Evolutionary conservation across 345 rosid species (phyloP).

Genomic region (Trapa bicornis): DNA sequence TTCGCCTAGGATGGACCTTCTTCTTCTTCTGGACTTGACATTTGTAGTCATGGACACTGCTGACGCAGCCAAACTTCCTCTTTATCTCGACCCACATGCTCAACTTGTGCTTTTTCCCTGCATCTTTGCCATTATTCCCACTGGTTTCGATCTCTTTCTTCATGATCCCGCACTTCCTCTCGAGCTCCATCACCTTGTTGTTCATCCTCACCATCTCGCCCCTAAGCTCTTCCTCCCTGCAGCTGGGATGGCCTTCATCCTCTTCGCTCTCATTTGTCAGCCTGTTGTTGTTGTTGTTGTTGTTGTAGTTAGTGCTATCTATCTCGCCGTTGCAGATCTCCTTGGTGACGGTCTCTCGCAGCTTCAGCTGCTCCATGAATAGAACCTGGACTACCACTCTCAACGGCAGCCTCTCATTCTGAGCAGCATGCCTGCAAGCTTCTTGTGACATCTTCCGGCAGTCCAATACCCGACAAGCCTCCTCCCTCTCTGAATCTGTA

Average conservation of each 20-base stretch:
- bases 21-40: constrained; percentile 53
- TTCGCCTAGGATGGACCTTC: constrained; percentile 32
- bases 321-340: constrained; percentile 11
- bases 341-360: constrained; percentile 34
- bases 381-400: constrained; percentile 44
- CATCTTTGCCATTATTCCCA: constrained; percentile 16
- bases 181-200: constrained; percentile 47
- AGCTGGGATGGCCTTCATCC: constrained; percentile 8
- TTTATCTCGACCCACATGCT: constrained; percentile 70
- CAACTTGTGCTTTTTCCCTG: constrained; percentile 24
- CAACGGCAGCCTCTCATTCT: constrained; percentile 53
- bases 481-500: constrained; percentile 52
- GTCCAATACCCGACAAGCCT: constrained; percentile 53
- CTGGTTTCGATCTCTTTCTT: constrained; percentile 36
- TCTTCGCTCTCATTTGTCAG: constrained; percentile 16
- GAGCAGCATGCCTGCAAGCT: constrained; percentile 50
- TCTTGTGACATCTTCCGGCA: constrained; percentile 50
- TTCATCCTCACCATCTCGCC: constrained; percentile 47
- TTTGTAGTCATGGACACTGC: constrained; percentile 28
- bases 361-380: constrained; percentile 44
- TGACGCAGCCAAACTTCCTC: constrained; percentile 76
- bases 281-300: background rate
- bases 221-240: constrained; percentile 26
- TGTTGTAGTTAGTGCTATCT: too few species aligned
- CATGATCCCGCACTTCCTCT: constrained; percentile 34